phyloP scores from a whole-genome alignment of 768 basidiomycete species.

The Naganishia antarctica region DNA sequence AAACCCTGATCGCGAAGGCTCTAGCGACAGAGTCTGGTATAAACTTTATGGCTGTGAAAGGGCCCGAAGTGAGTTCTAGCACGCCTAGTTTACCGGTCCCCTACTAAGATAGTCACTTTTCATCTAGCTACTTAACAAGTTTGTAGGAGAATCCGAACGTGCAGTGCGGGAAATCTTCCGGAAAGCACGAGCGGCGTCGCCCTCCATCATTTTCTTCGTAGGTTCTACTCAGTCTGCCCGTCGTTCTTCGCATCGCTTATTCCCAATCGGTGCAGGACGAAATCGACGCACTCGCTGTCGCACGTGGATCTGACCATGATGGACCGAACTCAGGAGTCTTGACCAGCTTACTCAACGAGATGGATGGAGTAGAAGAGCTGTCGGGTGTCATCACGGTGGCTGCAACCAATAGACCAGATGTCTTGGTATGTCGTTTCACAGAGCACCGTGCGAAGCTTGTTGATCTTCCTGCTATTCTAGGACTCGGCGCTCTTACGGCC shows the following conservation, averaged over 20 bases:
- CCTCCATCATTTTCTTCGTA: constrained; percentile 95
- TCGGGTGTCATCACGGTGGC: constrained; percentile 92
- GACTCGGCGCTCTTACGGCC: constrained; percentile 93
- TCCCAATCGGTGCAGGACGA: constrained; percentile 66
- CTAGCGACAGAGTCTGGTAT: constrained; percentile 89
- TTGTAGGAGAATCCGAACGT: constrained; percentile 92
- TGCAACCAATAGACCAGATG: constrained; percentile 91
- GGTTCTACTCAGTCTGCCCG: constrained; percentile 39
- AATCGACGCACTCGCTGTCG: constrained; percentile 84
- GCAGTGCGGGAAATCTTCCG: constrained; percentile 91
- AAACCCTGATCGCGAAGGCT: constrained; percentile 86
- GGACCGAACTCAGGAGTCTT: constrained; percentile 73
- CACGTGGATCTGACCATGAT: constrained; percentile 58
- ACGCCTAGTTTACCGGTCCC: background rate
- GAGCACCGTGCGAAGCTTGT: background rate
- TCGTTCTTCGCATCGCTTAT: background rate
- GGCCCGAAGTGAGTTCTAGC: constrained; percentile 70
- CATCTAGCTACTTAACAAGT: constrained; percentile 82
- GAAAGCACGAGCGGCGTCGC: constrained; percentile 87
- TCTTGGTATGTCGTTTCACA: constrained; percentile 59
- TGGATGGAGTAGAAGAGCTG: constrained; percentile 96
- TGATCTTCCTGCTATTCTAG: constrained; percentile 51
- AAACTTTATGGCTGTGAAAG: constrained; percentile 95
- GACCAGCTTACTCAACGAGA: constrained; percentile 89
- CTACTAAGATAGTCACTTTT: background rate